A percentile compares a stretch with the other conserved stretches of the same genome.
These are phyloP conservation scores for Ammopiptanthus mongolicus DNA, from an alignment of 306 rosid species.

Conservation along the genomic window DNA sequence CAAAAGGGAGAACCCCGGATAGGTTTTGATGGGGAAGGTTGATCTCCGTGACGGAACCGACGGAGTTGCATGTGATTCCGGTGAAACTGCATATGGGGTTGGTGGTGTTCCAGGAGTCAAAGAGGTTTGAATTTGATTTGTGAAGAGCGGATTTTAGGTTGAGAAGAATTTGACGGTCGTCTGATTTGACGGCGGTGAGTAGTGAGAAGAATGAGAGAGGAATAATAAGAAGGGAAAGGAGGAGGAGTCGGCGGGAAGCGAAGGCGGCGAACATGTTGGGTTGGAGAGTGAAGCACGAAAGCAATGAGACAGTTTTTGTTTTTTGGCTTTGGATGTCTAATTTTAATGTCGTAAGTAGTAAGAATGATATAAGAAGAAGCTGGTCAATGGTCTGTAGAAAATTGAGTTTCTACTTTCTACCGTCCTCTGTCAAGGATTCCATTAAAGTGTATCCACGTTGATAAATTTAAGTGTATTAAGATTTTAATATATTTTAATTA, in stretches of 20 bases:
- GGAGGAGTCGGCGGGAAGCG: neutral
- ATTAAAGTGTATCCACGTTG: too few species aligned
- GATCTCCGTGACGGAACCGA: slow-evolving; percentile 39
- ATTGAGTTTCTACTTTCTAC: too few species aligned
- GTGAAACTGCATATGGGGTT: slow-evolving; percentile 35
- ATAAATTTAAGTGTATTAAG: too few species aligned
- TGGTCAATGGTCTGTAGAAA: neutral
- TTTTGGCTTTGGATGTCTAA: neutral
- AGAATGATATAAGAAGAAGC: neutral
- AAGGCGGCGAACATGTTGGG: slow-evolving; percentile 41
- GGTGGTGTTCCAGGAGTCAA: slow-evolving; percentile 44
- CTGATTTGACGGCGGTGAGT: slow-evolving; percentile 25
- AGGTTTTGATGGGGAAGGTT: slow-evolving; percentile 43
- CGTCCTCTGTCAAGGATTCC: too few species aligned
- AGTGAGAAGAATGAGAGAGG: slow-evolving; percentile 32
- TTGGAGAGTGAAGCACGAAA: slow-evolving; percentile 2
- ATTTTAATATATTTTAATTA: too few species aligned
- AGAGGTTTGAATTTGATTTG: slow-evolving; percentile 4
- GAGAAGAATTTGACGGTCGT: slow-evolving; percentile 49
- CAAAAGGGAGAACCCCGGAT: slow-evolving; percentile 54
- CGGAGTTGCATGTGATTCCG: slow-evolving; percentile 55
- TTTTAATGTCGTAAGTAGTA: neutral
- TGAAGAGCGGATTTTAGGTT: slow-evolving; percentile 46
- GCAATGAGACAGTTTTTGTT: neutral
- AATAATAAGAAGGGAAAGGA: slow-evolving; percentile 21